Conservation (phyloP, 805 yeast species). For the Sugiyamaella smithiae region DNA sequence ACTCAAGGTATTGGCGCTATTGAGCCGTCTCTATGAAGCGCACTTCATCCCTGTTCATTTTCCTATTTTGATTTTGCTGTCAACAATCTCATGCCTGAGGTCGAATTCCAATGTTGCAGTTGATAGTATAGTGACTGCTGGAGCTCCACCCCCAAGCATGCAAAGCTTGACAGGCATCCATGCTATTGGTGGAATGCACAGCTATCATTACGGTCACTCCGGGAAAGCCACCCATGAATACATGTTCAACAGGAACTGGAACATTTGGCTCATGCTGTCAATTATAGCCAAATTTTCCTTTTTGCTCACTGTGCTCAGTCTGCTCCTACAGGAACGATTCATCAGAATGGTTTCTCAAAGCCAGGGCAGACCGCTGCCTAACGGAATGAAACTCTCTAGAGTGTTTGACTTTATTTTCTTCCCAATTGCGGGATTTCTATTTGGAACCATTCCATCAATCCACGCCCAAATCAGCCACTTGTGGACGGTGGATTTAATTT, state of each 20-base stretch:
- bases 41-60: not conserved
- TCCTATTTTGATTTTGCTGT: not conserved
- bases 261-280: not conserved
- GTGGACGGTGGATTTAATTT: not conserved
- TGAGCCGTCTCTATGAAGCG: constrained; percentile 1
- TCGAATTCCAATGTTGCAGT: not conserved
- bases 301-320: constrained; percentile 1
- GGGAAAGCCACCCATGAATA: not conserved
- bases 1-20: not conserved
- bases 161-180: not conserved
- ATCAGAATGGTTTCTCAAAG: not conserved
- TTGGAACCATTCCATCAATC: not conserved
- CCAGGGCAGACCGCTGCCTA: not conserved
- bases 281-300: not conserved
- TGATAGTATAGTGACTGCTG: not conserved
- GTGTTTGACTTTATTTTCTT: not conserved
- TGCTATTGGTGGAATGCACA: not conserved
- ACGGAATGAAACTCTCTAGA: not conserved
- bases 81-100: not conserved
- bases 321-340: constrained; percentile 1
- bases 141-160: too few species aligned
- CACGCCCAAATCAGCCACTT: not conserved
- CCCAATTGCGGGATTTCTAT: constrained; percentile 1
- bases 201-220: not conserved
- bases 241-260: constrained; percentile 1